phyloP scores from a whole-genome alignment of 345 rosid species.

The Ceriops zippeliana region DNA sequence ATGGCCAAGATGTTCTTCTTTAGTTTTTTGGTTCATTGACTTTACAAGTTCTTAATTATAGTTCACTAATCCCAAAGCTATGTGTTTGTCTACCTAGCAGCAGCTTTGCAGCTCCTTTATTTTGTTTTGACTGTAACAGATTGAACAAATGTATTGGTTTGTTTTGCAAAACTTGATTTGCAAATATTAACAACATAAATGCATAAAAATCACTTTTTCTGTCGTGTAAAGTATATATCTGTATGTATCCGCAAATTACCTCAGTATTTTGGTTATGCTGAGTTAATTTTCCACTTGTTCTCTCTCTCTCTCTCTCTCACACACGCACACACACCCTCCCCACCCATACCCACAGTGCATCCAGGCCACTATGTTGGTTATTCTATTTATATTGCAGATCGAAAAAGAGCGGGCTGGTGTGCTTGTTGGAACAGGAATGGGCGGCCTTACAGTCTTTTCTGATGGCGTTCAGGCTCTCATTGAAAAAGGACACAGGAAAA shows the following conservation, averaged over 20 bases:
- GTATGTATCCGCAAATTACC: no score
- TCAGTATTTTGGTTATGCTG: no score
- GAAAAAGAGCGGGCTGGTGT: conserved; percentile 82
- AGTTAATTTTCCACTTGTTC: no score
- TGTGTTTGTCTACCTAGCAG: background rate
- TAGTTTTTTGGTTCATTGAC: background rate
- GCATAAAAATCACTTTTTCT: no score
- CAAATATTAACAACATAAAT: no score
- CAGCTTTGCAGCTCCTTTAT: background rate
- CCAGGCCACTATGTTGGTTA: background rate
- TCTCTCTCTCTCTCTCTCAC: no score
- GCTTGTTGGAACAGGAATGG: conserved; percentile 99
- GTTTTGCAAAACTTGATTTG: no score
- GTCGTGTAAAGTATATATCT: no score
- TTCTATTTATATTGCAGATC: conserved; percentile 45
- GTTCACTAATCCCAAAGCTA: background rate
- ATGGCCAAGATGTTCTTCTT: background rate
- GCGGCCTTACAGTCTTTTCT: conserved; percentile 82
- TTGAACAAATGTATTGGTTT: no score
- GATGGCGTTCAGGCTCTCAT: conserved; percentile 80
- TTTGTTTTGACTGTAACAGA: no score
- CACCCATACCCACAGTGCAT: background rate
- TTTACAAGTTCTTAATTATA: background rate
- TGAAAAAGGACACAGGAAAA: conserved; percentile 84
- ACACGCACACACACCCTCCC: no score